These are phyloP conservation scores for Starmerella potacharoeniae DNA, from an alignment of 805 yeast genomes.

Conservation along the genomic window DNA sequence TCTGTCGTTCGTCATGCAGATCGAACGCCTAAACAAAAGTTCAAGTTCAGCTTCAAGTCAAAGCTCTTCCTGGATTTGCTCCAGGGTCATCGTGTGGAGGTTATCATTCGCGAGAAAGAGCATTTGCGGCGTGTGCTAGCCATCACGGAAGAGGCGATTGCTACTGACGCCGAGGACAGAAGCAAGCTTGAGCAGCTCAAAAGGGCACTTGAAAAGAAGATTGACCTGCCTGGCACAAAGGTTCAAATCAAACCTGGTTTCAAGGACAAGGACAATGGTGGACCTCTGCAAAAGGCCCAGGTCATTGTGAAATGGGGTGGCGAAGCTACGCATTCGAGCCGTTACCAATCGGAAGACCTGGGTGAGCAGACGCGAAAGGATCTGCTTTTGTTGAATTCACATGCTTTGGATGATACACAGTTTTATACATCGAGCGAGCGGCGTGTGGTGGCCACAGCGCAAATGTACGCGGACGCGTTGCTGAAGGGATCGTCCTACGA, in stretches of 20 bases:
- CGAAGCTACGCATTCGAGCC: slow-evolving; percentile 96
- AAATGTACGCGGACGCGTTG: slow-evolving; percentile 68
- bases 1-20: slow-evolving; percentile 93
- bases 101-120: slow-evolving; percentile 79
- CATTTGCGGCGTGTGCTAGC: slow-evolving; percentile 77
- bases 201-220: slow-evolving; percentile 76
- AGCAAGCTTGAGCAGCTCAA: slow-evolving; percentile 65
- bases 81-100: slow-evolving; percentile 93
- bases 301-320: slow-evolving; percentile 98
- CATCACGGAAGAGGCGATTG: slow-evolving; percentile 68
- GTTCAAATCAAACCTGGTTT: slow-evolving; percentile 78
- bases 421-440: slow-evolving; percentile 89
- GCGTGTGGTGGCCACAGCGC: slow-evolving; percentile 87
- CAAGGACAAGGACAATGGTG: slow-evolving; percentile 31
- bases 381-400: slow-evolving; percentile 70
- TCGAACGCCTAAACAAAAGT: slow-evolving; percentile 95
- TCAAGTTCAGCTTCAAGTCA: slow-evolving; percentile 86
- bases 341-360: slow-evolving; percentile 84
- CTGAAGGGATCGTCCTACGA: slow-evolving; percentile 68
- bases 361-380: slow-evolving; percentile 96
- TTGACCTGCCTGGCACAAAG: slow-evolving; percentile 89
- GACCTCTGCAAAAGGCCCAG: slow-evolving; percentile 84
- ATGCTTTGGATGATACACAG: slow-evolving; percentile 71
- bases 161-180: slow-evolving; percentile 66
- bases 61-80: slow-evolving; percentile 74